Base-by-base conservation (phyloP, 2,329 filamentous ascomycete species). In the Neoascochyta sp. region DNA sequence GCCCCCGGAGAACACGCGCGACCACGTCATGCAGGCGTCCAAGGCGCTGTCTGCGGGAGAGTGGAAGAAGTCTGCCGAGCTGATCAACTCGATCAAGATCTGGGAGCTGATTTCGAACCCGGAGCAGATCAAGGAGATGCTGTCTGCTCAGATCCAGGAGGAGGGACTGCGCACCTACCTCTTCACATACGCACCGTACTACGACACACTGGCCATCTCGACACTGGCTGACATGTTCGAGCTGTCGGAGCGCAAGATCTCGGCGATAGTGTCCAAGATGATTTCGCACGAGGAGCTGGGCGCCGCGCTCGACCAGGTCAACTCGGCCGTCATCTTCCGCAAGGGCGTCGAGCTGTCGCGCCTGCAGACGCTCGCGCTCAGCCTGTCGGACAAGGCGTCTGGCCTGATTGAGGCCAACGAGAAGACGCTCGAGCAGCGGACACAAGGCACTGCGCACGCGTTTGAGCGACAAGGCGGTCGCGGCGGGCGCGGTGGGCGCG, bases 121-220 rank as follows among this genome's bases (percentile, higher is more conserved):
- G 14, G 86, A 90, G 34, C 85, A 88, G 64, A 94, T 96, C 74
- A 96, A 96, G 80, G 68, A 76, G 31, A 95, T 98, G 92, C 85
- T 98, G 41, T 86, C 89, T 32, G 88, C 87, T 64, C 92, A 98
- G 74, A 95, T 96, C 60, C 93, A 98, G 66, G 92, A 98, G 66
- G 92, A 98, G 72, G 92, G 93, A 52, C 81, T 98, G 31, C 81
- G 92, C 53, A 98, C 92, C 32, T 98, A 96, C 65, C 86, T 98
- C 52, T 98, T 98, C 77, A 98, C 92, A 33, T 98, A 98, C 67
- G 92, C 93, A 20, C 92, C 92, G 31, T 98, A 93, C 76, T 98
- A 98, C 73, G 92, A 98, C 70, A 96, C 92, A 13, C 80, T 98
- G 38, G 83, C 88, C 39, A 76, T 95, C 51, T 74, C 78, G 47